phyloP scores from a whole-genome alignment of 495 filamentous ascomycete genomes.

The Astrothelium macrocarpum region DNA sequence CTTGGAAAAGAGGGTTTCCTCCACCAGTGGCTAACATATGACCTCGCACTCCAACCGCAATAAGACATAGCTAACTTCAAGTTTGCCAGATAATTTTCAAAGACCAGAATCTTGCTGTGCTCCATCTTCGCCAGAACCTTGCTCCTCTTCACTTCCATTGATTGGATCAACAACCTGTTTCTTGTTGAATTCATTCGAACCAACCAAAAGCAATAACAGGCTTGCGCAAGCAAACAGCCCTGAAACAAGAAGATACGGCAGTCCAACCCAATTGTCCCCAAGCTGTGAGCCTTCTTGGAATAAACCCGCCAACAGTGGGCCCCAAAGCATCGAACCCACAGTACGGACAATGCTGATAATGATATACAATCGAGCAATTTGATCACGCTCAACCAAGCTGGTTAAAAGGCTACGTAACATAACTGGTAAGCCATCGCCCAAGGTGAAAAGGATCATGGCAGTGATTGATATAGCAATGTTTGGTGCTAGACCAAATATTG shows the following conservation, averaged over 20 bases:
- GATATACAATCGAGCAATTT: slow-evolving; percentile 48
- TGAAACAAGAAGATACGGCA: slow-evolving; percentile 14
- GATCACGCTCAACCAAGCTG: slow-evolving; percentile 41
- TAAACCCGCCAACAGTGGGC: slow-evolving; percentile 42
- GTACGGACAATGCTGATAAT: slow-evolving; percentile 49
- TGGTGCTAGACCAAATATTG: slow-evolving; percentile 26
- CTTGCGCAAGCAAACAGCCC: neutral
- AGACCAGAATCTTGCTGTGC: no score
- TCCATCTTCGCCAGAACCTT: neutral
- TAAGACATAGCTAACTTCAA: no score
- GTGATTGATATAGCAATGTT: slow-evolving; percentile 14
- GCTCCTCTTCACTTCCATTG: neutral
- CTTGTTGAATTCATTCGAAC: neutral
- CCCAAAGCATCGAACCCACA: slow-evolving; percentile 44
- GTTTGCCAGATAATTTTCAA: no score
- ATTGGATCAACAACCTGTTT: neutral
- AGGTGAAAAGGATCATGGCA: slow-evolving; percentile 12
- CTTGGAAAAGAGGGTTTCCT: no score
- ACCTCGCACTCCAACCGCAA: no score
- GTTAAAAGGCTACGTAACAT: slow-evolving; percentile 41
- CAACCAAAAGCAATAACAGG: neutral
- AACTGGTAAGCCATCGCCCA: slow-evolving; percentile 12
- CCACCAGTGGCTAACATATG: no score
- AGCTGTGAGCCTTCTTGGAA: slow-evolving; percentile 44
- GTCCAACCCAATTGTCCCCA: slow-evolving; percentile 40